Evolutionary conservation across 2,329 filamentous ascomycete genomes (phyloP).

Genomic region (Ceratocystis alfenasii): DNA sequence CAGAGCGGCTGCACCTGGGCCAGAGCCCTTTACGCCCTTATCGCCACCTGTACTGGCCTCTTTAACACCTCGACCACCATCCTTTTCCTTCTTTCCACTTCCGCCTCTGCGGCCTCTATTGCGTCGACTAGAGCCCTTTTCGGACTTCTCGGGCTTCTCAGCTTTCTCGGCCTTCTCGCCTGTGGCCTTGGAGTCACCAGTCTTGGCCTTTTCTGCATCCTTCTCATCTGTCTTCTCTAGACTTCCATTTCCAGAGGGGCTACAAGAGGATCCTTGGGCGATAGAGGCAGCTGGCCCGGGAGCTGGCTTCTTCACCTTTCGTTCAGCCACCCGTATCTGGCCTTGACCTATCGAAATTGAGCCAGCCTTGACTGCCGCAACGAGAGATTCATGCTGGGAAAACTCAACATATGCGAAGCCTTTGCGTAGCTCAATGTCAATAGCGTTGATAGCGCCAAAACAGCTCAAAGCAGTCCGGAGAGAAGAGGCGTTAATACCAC

Average conservation of each 20-base stretch:
- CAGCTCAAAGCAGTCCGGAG: slow-evolving; percentile 61
- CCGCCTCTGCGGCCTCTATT: slow-evolving; percentile 24
- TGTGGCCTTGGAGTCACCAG: slow-evolving; percentile 17
- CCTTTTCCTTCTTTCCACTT: slow-evolving; percentile 19
- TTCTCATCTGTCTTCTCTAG: neutral
- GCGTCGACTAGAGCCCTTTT: slow-evolving; percentile 26
- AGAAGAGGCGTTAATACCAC: slow-evolving; percentile 75
- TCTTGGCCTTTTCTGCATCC: neutral
- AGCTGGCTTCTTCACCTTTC: slow-evolving; percentile 48
- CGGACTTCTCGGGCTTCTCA: slow-evolving; percentile 23
- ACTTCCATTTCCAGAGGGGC: neutral
- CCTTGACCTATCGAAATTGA: slow-evolving; percentile 74
- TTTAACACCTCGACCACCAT: slow-evolving; percentile 17
- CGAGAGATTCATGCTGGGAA: slow-evolving; percentile 55
- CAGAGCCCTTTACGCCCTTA: slow-evolving; percentile 20
- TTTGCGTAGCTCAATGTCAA: slow-evolving; percentile 91
- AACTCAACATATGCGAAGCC: slow-evolving; percentile 93
- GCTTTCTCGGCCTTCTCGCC: slow-evolving; percentile 25
- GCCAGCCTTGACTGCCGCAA: slow-evolving; percentile 69
- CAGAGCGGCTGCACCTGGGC: neutral
- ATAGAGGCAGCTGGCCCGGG: slow-evolving; percentile 10
- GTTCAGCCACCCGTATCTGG: slow-evolving; percentile 74
- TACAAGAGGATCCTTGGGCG: slow-evolving; percentile 19
- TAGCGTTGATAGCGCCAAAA: slow-evolving; percentile 63
- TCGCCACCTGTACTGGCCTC: slow-evolving; percentile 23